Conservation (phyloP, 225 moss, liverwort and hornwort genomes). For the Sphagnum tenellum region DNA sequence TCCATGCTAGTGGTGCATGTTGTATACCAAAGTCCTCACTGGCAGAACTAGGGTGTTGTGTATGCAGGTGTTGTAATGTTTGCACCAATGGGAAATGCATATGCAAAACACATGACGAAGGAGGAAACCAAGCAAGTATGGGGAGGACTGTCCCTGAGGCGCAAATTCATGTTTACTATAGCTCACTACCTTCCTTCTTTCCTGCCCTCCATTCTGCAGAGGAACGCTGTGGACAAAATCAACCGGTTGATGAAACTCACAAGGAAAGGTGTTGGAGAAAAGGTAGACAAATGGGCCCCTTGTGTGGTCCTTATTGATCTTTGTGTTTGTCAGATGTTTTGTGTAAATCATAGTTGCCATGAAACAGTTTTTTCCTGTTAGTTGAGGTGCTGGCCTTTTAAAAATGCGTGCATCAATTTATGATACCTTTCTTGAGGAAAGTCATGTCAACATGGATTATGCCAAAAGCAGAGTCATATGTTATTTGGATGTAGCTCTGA, state of each 20-base stretch:
- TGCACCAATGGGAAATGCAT: constrained; percentile 70
- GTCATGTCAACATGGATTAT: too few relatives aligned
- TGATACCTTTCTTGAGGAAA: too few relatives aligned
- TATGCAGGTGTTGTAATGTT: constrained; percentile 67
- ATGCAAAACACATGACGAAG: constrained; percentile 45
- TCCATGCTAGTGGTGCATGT: neutral
- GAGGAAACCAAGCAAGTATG: constrained; percentile 60
- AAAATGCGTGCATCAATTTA: too few relatives aligned
- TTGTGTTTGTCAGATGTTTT: too few relatives aligned
- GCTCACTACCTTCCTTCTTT: constrained; percentile 58
- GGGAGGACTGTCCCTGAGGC: constrained; percentile 38
- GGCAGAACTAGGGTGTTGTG: neutral
- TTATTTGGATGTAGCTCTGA: too few relatives aligned
- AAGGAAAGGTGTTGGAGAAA: constrained; percentile 25
- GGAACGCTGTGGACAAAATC: constrained; percentile 33
- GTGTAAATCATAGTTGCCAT: too few relatives aligned
- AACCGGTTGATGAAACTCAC: constrained; percentile 28
- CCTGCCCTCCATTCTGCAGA: constrained; percentile 52
- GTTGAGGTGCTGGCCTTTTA: too few relatives aligned
- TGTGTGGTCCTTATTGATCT: neutral
- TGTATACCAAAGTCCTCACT: neutral
- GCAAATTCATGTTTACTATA: constrained; percentile 43
- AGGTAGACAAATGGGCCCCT: constrained; percentile 12
- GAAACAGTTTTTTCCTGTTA: too few relatives aligned
- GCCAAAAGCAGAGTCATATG: too few relatives aligned